Evolutionary conservation across 352 stramenopile species (phyloP).

Genomic region (Pythium volutum): DNA sequence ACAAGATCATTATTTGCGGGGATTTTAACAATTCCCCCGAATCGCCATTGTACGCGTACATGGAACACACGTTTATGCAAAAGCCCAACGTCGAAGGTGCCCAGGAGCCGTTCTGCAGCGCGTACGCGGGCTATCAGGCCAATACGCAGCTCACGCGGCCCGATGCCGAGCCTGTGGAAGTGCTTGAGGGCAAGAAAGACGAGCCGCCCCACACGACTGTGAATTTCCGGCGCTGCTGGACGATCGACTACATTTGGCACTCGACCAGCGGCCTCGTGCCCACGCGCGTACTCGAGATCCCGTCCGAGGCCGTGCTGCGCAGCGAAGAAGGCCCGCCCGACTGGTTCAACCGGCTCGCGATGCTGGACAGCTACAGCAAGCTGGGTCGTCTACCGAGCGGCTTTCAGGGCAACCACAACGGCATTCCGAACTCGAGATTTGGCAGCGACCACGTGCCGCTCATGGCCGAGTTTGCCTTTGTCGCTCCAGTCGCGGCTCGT

Average conservation of each 20-base stretch:
- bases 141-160: conserved; percentile 37
- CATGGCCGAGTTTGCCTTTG: conserved; percentile 82
- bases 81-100: conserved; percentile 74
- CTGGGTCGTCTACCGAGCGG: conserved; percentile 53
- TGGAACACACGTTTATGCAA: conserved; percentile 86
- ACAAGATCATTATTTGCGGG: conserved; percentile 72
- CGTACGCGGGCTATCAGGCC: conserved; percentile 63
- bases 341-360: conserved; percentile 74
- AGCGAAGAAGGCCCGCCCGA: conserved; percentile 68
- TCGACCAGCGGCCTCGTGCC: conserved; percentile 62
- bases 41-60: conserved; percentile 84
- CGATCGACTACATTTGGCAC: conserved; percentile 90
- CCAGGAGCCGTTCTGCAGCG: conserved; percentile 65
- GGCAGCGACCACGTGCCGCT: conserved; percentile 86
- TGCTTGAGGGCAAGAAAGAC: conserved; percentile 44
- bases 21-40: conserved; percentile 89
- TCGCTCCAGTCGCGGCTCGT: conserved; percentile 18
- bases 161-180: conserved; percentile 4
- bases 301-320: conserved; percentile 59
- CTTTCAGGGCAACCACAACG: conserved; percentile 83
- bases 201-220: conserved; percentile 84
- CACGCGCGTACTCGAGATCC: conserved; percentile 66
- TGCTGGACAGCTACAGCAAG: conserved; percentile 69
- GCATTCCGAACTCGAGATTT: conserved; percentile 83
- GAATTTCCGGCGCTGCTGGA: conserved; percentile 85